These are phyloP conservation scores for Glycine tomentella DNA, from an alignment of 306 rosid genomes.

Conservation along the genomic window DNA sequence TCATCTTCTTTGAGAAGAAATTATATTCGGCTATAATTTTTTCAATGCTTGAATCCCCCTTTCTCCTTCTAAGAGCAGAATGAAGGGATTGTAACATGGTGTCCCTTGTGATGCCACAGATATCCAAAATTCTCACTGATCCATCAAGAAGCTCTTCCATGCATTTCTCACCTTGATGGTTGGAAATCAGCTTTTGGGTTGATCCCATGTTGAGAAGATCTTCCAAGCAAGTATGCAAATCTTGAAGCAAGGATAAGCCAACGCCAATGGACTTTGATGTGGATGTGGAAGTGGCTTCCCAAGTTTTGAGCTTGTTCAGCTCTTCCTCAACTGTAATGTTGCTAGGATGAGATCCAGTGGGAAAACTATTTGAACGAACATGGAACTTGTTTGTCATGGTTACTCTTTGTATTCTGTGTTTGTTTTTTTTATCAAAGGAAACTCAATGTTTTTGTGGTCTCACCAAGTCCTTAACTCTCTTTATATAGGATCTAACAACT, in stretches of 20 bases:
- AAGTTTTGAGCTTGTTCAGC: conserved; percentile 57
- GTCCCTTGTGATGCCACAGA: no score
- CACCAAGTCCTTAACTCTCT: conserved; percentile 23
- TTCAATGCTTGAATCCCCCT: no score
- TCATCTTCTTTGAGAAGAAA: no score
- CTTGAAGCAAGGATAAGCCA: conserved; percentile 52
- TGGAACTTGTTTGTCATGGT: conserved; percentile 61
- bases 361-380: conserved; percentile 72
- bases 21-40: no score
- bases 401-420: not conserved
- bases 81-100: no score
- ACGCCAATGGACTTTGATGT: conserved; percentile 48
- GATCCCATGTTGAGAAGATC: conserved; percentile 70
- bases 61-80: no score
- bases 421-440: not conserved
- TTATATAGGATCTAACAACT: conserved; percentile 32
- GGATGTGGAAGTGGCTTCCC: conserved; percentile 54
- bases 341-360: conserved; percentile 76
- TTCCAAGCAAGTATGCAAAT: conserved; percentile 61
- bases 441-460: conserved; percentile 1
- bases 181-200: conserved; percentile 59
- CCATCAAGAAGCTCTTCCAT: no score
- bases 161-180: no score
- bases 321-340: conserved; percentile 60
- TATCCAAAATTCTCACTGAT: no score